Percentiles rank a stretch among this genome's conserved stretches.
Evolutionary conservation across 2,329 filamentous ascomycete genomes (phyloP).

Genomic region (Colletotrichum sp.): DNA sequence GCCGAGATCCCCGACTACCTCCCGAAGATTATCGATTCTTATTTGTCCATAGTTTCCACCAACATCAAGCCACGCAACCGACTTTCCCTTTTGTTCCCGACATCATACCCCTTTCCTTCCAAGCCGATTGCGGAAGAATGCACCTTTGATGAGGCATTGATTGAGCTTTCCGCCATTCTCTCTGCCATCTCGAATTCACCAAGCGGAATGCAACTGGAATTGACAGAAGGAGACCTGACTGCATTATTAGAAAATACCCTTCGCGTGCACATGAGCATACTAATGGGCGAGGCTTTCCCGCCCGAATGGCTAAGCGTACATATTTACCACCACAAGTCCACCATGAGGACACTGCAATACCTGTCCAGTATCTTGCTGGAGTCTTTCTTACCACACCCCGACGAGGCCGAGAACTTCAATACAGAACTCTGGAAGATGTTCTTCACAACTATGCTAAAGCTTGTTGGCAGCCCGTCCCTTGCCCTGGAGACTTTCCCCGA

Average conservation of each 20-base stretch:
- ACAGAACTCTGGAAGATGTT: slow-evolving; percentile 94
- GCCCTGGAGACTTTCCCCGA: slow-evolving; percentile 96
- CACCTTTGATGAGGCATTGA: slow-evolving; percentile 81
- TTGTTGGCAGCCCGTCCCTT: slow-evolving; percentile 87
- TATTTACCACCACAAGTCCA: slow-evolving; percentile 91
- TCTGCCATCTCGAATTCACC: slow-evolving; percentile 80
- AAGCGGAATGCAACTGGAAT: slow-evolving; percentile 76
- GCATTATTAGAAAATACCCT: slow-evolving; percentile 79
- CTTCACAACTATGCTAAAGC: slow-evolving; percentile 85
- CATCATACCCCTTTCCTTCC: slow-evolving; percentile 85
- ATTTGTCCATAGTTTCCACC: slow-evolving; percentile 72
- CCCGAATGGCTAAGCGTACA: slow-evolving; percentile 89
- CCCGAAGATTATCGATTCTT: slow-evolving; percentile 89
- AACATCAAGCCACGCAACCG: slow-evolving; percentile 62
- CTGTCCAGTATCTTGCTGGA: slow-evolving; percentile 81
- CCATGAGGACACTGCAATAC: slow-evolving; percentile 84
- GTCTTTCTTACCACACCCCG: slow-evolving; percentile 83
- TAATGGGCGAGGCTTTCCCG: slow-evolving; percentile 90
- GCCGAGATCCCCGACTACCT: slow-evolving; percentile 88
- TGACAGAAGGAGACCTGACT: slow-evolving; percentile 76
- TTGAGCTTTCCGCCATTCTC: slow-evolving; percentile 88
- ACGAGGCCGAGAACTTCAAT: slow-evolving; percentile 90
- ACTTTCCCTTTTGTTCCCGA: slow-evolving; percentile 89
- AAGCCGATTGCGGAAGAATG: slow-evolving; percentile 67
- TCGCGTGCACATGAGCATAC: slow-evolving; percentile 85